These are phyloP conservation scores for Symbiotaphrina buchneri DNA, from an alignment of 495 filamentous ascomycete species.

Conservation along the genomic window DNA sequence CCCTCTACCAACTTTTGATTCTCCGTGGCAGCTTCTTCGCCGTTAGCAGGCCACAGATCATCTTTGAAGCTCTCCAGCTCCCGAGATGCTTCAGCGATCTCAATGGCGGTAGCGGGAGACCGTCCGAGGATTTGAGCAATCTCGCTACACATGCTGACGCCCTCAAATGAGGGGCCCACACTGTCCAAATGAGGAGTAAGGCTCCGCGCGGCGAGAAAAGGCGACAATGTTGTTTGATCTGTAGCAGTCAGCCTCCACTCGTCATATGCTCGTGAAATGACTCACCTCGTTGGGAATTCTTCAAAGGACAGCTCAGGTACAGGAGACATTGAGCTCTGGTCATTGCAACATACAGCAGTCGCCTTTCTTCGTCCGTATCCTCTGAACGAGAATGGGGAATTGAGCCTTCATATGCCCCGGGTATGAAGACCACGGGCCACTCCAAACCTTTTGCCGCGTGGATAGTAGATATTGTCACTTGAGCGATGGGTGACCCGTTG, in stretches of 20 bases:
- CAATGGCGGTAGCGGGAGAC: conserved; percentile 21
- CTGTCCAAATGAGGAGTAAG: conserved; percentile 24
- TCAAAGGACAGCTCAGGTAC: conserved; percentile 69
- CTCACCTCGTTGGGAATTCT: conserved; percentile 26
- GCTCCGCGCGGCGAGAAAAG: conserved; percentile 31
- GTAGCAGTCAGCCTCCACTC: neutral
- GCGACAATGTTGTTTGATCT: conserved; percentile 38
- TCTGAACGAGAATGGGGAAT: conserved; percentile 91
- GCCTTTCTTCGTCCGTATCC: conserved; percentile 71
- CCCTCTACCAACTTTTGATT: conserved; percentile 16
- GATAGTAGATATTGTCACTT: conserved; percentile 87
- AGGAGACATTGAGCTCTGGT: conserved; percentile 77
- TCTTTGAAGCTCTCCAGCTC: conserved; percentile 29
- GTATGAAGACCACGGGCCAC: conserved; percentile 94
- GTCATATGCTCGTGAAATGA: neutral
- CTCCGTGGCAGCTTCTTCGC: conserved; percentile 23
- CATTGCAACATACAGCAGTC: conserved; percentile 94
- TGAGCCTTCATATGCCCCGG: conserved; percentile 71
- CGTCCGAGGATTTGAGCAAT: conserved; percentile 42
- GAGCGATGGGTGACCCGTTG: conserved; percentile 27
- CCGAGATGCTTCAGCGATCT: conserved; percentile 20
- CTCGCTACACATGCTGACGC: conserved; percentile 28
- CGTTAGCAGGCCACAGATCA: conserved; percentile 37
- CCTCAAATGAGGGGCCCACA: conserved; percentile 31
- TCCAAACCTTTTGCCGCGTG: conserved; percentile 94